Conservation (phyloP, 129 eudicot species). For the Flaveria brownii region DNA sequence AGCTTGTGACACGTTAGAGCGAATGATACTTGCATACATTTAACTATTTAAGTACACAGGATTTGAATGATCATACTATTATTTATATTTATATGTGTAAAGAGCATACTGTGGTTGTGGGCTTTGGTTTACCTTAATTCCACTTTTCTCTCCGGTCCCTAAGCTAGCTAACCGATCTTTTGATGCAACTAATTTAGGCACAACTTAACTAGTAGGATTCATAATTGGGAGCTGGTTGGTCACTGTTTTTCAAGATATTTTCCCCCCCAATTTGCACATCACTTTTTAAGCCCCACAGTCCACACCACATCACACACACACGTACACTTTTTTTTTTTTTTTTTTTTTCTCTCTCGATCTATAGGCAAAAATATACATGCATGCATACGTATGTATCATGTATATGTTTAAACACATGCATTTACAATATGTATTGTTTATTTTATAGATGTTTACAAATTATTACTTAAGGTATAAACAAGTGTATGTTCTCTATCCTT, state of each 20-base stretch:
- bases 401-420: neutral
- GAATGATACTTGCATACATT: no score
- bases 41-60: no score
- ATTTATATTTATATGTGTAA: no score
- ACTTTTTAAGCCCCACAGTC: constrained; percentile 28
- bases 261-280: constrained; percentile 27
- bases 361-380: neutral
- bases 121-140: constrained; percentile 76
- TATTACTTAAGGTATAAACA: neutral
- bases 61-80: no score
- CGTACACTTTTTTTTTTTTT: no score
- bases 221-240: constrained; percentile 37
- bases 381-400: neutral
- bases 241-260: constrained; percentile 37
- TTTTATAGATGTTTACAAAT: no score
- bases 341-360: constrained; percentile 4
- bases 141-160: constrained; percentile 60
- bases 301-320: neutral
- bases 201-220: constrained; percentile 43
- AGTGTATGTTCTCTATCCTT: neutral
- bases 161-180: constrained; percentile 40
- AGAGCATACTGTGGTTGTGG: constrained; percentile 78
- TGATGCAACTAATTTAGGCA: constrained; percentile 68
- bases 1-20: no score
- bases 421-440: neutral